These are phyloP conservation scores for Trichoderma gamsii DNA, from an alignment of 495 filamentous ascomycete species.

Conservation along the genomic window DNA sequence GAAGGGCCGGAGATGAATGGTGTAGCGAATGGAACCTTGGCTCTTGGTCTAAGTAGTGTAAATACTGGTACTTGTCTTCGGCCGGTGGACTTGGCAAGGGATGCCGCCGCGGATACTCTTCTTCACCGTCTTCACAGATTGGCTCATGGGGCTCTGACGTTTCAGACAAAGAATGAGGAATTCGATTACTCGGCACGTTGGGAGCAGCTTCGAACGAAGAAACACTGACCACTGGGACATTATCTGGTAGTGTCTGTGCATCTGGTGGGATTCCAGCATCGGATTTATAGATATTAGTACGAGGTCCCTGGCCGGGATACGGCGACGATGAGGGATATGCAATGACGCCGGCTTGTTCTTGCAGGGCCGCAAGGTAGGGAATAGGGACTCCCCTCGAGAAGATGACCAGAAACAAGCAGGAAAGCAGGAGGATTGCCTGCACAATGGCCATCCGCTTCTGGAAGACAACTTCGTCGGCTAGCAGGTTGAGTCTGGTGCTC, in stretches of 20 bases:
- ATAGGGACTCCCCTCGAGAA: conserved; percentile 48
- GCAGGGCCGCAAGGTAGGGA: conserved; percentile 12
- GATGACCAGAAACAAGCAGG: conserved; percentile 81
- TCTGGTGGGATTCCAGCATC: not conserved
- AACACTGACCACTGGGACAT: not conserved
- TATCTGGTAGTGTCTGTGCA: not conserved
- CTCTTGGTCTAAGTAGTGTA: not conserved
- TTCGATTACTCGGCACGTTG: not conserved
- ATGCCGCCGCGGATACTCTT: not conserved
- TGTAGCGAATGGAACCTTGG: not conserved
- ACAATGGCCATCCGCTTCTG: conserved; percentile 92
- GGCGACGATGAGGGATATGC: not conserved
- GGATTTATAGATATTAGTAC: not conserved
- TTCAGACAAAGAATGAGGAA: not conserved
- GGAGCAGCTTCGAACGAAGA: not conserved
- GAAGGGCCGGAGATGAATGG: not conserved
- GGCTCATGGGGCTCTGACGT: not conserved
- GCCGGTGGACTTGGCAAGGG: not conserved
- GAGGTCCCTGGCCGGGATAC: not conserved
- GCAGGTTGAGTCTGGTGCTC: conserved; percentile 69
- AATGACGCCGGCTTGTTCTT: not conserved
- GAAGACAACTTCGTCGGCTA: conserved; percentile 92
- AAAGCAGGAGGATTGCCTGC: conserved; percentile 77
- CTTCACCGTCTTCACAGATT: not conserved
- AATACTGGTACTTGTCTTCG: not conserved